Evolutionary conservation across 2,329 filamentous ascomycete species (phyloP).

Genomic region (Colletotrichum chlorophyti): DNA sequence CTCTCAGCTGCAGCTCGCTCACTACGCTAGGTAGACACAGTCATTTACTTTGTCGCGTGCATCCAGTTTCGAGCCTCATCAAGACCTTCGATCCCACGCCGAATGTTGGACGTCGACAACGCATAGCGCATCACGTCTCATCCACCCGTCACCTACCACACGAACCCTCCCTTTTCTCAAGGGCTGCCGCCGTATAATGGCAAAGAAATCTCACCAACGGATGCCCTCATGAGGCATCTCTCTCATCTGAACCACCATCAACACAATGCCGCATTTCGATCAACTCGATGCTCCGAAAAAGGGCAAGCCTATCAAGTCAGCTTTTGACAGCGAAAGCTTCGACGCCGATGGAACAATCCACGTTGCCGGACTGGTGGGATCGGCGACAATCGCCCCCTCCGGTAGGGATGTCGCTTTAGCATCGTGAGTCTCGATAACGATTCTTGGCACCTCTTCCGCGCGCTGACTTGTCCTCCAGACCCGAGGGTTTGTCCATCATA

Average conservation of each 20-base stretch:
- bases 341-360: conserved; percentile 84
- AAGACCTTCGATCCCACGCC: conserved; percentile 4
- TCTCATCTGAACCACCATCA: conserved; percentile 14
- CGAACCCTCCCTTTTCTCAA: background rate
- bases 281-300: conserved; percentile 58
- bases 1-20: conserved; percentile 5
- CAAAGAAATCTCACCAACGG: conserved; percentile 17
- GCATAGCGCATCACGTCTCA: background rate
- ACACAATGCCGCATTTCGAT: conserved; percentile 57
- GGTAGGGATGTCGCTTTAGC: conserved; percentile 90
- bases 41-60: conserved; percentile 24
- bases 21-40: too few species aligned
- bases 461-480: conserved; percentile 49
- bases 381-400: conserved; percentile 90
- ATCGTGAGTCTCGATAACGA: conserved; percentile 58
- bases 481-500: conserved; percentile 88
- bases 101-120: background rate
- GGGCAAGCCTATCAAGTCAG: conserved; percentile 67
- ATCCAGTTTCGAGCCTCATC: conserved; percentile 18
- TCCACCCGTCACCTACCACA: background rate
- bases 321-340: conserved; percentile 87
- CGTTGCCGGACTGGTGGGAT: conserved; percentile 82
- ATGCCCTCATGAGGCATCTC: conserved; percentile 28
- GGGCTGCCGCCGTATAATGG: conserved; percentile 16
- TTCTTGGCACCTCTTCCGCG: background rate